These are phyloP conservation scores for Xylaria palmicola DNA, from an alignment of 495 filamentous ascomycete species.

Conservation along the genomic window DNA sequence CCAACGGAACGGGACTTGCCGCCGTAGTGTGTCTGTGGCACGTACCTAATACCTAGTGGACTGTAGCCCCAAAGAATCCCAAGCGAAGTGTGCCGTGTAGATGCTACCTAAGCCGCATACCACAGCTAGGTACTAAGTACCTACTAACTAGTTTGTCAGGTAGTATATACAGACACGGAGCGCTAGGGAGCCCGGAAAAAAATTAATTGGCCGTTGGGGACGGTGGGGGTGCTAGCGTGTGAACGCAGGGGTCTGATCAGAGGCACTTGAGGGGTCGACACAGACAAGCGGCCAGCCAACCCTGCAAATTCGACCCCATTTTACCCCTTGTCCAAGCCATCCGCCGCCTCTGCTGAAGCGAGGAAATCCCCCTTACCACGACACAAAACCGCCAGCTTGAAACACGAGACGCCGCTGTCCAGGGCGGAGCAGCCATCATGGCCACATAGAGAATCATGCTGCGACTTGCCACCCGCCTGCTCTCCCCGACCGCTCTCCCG, in stretches of 20 bases:
- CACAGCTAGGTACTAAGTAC: too few species aligned
- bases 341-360: background rate
- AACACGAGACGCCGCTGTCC: background rate
- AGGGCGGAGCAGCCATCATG: background rate
- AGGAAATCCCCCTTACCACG: background rate
- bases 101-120: background rate
- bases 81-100: background rate
- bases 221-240: background rate
- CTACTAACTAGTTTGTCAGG: too few species aligned
- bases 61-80: too few species aligned
- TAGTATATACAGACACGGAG: background rate
- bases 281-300: background rate
- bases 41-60: too few species aligned
- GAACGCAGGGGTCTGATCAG: background rate
- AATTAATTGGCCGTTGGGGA: background rate
- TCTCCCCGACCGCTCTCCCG: background rate
- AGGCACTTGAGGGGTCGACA: background rate
- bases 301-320: background rate
- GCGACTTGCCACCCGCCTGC: background rate
- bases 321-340: background rate
- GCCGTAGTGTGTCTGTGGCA: too few species aligned
- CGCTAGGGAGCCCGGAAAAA: background rate
- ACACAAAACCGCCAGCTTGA: conserved; percentile 1
- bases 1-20: background rate
- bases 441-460: background rate